A percentile compares a stretch with the other conserved stretches of the same genome.
Conservation (phyloP, 805 yeast genomes). For the Candida suzukii region DNA sequence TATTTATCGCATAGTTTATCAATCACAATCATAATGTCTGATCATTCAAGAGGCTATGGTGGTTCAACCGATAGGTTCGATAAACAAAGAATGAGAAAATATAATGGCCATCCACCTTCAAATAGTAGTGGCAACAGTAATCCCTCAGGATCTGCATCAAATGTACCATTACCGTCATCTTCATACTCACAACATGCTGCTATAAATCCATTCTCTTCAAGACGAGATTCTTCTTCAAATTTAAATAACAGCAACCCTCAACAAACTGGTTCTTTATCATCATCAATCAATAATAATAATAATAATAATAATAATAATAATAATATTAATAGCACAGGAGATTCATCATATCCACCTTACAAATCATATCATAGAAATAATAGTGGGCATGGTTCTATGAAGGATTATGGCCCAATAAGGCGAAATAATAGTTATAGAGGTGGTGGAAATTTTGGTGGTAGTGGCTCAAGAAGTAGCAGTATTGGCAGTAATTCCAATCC, state of each 20-base stretch:
- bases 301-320: constrained; percentile 7
- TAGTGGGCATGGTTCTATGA: not conserved
- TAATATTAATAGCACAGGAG: no score
- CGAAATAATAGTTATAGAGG: constrained; percentile 12
- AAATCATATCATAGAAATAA: not conserved
- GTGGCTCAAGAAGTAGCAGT: not conserved
- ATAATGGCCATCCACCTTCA: not conserved
- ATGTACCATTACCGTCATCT: constrained; percentile 5
- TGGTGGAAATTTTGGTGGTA: constrained; percentile 8
- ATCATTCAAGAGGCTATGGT: constrained; percentile 13
- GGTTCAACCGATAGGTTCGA: constrained; percentile 16
- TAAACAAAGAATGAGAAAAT: constrained; percentile 10
- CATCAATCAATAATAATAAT: not conserved
- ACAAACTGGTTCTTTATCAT: not conserved
- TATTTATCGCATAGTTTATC: not conserved
- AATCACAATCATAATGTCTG: constrained; percentile 6
- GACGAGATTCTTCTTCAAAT: constrained; percentile 6
- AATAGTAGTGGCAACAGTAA: no score
- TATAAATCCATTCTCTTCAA: constrained; percentile 24
- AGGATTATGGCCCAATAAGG: constrained; percentile 7
- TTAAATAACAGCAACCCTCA: not conserved
- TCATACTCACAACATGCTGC: constrained; percentile 15
- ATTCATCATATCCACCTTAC: constrained; percentile 1
- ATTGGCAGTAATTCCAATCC: not conserved
- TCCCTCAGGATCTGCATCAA: not conserved